These are phyloP conservation scores for Elsinoe arachidis DNA, from an alignment of 2,329 filamentous ascomycete genomes.

Conservation along the genomic window DNA sequence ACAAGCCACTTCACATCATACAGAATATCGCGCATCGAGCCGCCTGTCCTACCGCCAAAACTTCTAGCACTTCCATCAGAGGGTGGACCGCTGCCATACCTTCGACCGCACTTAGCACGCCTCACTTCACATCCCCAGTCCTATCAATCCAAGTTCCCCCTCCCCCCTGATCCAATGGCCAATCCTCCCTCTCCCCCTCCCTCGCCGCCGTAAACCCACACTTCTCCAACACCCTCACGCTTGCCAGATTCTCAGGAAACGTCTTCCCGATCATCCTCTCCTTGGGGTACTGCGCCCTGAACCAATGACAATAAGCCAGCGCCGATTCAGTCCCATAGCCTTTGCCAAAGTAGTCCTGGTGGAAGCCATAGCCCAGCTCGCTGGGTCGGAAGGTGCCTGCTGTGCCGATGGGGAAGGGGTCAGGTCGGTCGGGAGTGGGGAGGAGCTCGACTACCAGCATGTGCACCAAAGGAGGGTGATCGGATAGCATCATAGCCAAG, in stretches of 20 bases:
- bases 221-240: slow-evolving; percentile 3
- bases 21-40: no score
- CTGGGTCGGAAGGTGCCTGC: slow-evolving; percentile 1
- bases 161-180: not conserved
- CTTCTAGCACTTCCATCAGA: no score
- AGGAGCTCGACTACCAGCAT: not conserved
- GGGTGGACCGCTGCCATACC: no score
- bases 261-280: not conserved
- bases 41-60: no score
- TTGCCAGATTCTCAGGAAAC: not conserved
- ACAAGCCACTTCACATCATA: no score
- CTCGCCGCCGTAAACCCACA: not conserved
- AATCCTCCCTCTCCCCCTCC: not conserved
- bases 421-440: not conserved
- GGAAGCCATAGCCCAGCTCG: slow-evolving; percentile 19
- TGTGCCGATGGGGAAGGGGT: not conserved
- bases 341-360: slow-evolving; percentile 16
- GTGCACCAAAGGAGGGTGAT: not conserved
- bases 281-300: not conserved
- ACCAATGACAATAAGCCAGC: slow-evolving; percentile 13
- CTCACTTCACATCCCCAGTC: not conserved
- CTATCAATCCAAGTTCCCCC: slow-evolving; percentile 6
- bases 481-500: not conserved
- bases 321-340: slow-evolving; percentile 19
- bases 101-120: not conserved